These are phyloP conservation scores for Eucalyptus dawsonii DNA, from an alignment of 345 rosid genomes.

Conservation along the genomic window DNA sequence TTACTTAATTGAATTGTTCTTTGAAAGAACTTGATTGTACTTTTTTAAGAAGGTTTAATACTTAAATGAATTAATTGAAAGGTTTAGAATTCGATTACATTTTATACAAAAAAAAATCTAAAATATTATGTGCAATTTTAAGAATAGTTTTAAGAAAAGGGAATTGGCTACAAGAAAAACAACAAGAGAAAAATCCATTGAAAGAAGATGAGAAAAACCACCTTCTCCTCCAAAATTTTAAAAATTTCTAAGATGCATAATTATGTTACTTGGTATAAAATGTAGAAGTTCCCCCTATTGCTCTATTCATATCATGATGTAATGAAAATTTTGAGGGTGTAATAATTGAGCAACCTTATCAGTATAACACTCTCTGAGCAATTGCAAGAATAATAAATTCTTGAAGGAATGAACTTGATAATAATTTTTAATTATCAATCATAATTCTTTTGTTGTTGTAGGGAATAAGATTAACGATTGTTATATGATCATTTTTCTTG, in stretches of 20 bases:
- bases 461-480: neutral
- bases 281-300: too few species aligned
- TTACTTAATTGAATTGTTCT: neutral
- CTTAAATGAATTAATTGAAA: neutral
- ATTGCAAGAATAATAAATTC: too few species aligned
- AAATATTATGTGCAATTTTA: neutral
- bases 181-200: neutral
- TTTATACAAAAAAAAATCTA: neutral
- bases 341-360: too few species aligned
- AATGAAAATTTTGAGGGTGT: too few species aligned
- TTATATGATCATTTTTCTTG: too few species aligned
- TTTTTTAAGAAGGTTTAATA: neutral
- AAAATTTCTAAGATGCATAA: neutral
- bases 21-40: neutral
- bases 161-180: neutral
- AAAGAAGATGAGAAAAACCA: neutral
- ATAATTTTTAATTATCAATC: too few species aligned
- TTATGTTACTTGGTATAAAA: neutral
- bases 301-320: neutral
- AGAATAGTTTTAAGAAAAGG: neutral
- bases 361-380: too few species aligned
- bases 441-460: accelerated
- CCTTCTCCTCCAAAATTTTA: neutral
- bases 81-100: neutral
- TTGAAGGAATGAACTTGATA: neutral